These are phyloP conservation scores for Beauveria australis DNA, from an alignment of 2,329 filamentous ascomycete species.

Conservation along the genomic window DNA sequence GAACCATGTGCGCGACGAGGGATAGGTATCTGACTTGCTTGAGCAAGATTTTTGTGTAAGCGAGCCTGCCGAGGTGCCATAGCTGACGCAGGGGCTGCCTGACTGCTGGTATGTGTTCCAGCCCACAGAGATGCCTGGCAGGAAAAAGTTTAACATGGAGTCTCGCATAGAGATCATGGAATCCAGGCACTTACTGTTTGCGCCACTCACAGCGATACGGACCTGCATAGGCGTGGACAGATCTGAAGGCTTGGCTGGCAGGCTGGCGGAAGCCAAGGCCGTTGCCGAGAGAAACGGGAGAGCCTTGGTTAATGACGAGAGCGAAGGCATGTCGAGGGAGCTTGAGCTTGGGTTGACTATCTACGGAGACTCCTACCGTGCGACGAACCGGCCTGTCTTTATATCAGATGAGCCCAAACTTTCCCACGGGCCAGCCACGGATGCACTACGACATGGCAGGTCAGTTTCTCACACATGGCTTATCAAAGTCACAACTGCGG, in stretches of 20 bases:
- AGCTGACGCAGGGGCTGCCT: conserved; percentile 39
- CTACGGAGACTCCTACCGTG: not conserved
- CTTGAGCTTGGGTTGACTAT: not conserved
- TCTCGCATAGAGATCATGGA: not conserved
- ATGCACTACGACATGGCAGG: not conserved
- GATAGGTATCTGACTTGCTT: conserved; percentile 38
- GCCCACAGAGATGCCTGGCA: conserved; percentile 40
- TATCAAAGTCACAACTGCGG: not conserved
- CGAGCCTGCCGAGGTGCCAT: conserved; percentile 33
- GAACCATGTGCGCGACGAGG: conserved; percentile 44
- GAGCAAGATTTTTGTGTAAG: conserved; percentile 37
- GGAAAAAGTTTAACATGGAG: not conserved
- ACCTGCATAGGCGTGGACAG: conserved; percentile 46
- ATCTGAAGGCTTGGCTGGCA: conserved; percentile 39
- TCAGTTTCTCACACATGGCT: not conserved
- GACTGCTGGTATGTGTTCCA: conserved; percentile 49
- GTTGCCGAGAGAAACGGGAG: not conserved
- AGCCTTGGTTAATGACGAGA: not conserved
- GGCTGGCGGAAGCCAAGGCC: conserved; percentile 20
- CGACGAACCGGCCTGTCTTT: not conserved
- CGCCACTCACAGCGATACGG: conserved; percentile 41
- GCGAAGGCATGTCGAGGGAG: not conserved
- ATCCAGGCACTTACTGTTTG: conserved; percentile 31
- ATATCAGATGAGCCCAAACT: not conserved
- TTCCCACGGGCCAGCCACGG: not conserved